Evolutionary conservation across 331 rosid species (phyloP), one percentile per base, ranked within the genome.

Genomic region (Quercus lobata): DNA sequence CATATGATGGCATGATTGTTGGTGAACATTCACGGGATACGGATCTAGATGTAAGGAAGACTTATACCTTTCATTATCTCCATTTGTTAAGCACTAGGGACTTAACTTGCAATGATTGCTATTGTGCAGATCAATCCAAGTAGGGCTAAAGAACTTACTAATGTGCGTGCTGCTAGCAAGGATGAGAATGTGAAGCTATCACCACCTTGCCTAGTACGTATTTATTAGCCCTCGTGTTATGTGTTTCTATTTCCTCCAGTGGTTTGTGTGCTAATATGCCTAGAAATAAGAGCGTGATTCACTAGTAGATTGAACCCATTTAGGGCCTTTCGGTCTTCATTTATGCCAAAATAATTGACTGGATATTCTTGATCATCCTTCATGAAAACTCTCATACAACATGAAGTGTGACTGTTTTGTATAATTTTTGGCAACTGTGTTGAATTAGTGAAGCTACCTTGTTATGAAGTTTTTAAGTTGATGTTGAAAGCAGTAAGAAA

Each of bases 1-100:
- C 98, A 15, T 95, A 95, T 80, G 99, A 95, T 83, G 98, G 99
- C 66, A 95, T 95, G 98, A 95, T 95, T 65, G 85, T 95, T 79
- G 99, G 99, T 69, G 98, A 95, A 71, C 96, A 93, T 79, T 91
- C 99, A 16, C 88, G 97, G 81, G 98, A 95, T 76, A 77, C 92
- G 0, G 99, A 95, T 88, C 91, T 95, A 76, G 99, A 95, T 84
- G 99, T 95, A 83, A 86, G 95, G 30, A 29, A 3, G 57, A 27
- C 61, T 54, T 58, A 71, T 82, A 69, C 76, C 78, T 78, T 58
- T 60, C 76, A 63, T 76, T 46, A 19, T 11, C 63, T 11, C 63
- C 68, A 73, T 62, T 76, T 53, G 24, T 80, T 66, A 10, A 55
- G 8, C 75, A 61, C 70, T 65, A 76, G 77, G 46, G 57, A 80